phyloP scores from a whole-genome alignment of 1,284 basidiomycete species.

The Ustilago cynodontis region DNA sequence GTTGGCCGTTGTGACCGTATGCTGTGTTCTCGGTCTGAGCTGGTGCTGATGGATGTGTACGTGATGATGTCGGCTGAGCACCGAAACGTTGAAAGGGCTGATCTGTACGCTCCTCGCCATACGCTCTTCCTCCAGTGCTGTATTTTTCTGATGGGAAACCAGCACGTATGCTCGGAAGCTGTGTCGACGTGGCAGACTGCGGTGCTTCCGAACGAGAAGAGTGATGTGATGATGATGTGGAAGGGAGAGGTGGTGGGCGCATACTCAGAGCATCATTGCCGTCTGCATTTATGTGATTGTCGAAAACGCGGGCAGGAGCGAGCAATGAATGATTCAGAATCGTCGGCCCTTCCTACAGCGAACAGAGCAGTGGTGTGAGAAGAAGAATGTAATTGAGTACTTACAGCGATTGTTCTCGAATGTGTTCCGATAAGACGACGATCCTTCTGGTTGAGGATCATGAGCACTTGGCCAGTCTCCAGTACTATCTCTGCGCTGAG shows the following conservation, averaged over 20 bases:
- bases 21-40: background rate
- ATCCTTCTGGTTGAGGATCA: background rate
- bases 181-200: background rate
- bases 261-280: constrained; percentile 9
- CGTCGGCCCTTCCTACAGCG: no score
- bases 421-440: background rate
- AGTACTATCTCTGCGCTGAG: constrained; percentile 7
- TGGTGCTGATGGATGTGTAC: background rate
- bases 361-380: background rate
- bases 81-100: background rate
- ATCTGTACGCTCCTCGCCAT: background rate
- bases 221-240: constrained; percentile 3
- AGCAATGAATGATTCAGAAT: no score
- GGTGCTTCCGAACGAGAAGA: constrained; percentile 4
- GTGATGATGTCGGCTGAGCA: background rate
- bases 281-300: constrained; percentile 1
- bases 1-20: background rate
- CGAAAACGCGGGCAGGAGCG: background rate
- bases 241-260: constrained; percentile 22
- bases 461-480: constrained; percentile 1
- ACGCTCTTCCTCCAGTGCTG: constrained; percentile 1
- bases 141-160: background rate
- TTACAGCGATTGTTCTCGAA: constrained; percentile 12
- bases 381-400: background rate
- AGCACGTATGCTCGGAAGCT: constrained; percentile 8